A percentile compares a stretch with the other conserved stretches of the same genome.
These are phyloP conservation scores for Sordariomycetes sp. DNA, from an alignment of 2,329 filamentous ascomycete species.

Conservation along the genomic window DNA sequence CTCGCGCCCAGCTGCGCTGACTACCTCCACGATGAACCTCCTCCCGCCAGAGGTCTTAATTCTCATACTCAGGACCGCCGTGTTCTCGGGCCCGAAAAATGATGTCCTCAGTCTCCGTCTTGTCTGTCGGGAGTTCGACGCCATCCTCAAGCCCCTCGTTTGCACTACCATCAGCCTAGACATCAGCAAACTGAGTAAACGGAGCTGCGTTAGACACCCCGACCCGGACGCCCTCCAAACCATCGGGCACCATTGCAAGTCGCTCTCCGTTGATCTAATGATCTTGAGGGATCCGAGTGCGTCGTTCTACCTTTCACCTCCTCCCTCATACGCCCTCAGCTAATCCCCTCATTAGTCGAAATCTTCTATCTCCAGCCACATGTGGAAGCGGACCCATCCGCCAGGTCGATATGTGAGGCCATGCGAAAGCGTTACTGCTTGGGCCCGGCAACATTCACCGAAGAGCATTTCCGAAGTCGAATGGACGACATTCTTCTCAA, in stretches of 20 bases:
- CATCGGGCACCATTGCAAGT: constrained; percentile 34
- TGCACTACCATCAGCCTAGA: constrained; percentile 38
- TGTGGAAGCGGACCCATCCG: not conserved
- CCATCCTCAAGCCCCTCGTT: constrained; percentile 30
- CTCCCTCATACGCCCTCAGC: not conserved
- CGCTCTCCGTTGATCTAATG: constrained; percentile 41
- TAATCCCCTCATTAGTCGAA: constrained; percentile 25
- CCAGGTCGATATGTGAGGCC: constrained; percentile 19
- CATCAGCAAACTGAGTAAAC: constrained; percentile 33
- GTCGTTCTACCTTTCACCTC: constrained; percentile 6
- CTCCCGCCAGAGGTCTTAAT: constrained; percentile 5
- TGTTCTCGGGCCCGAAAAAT: not conserved
- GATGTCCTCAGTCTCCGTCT: constrained; percentile 23
- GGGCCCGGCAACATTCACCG: constrained; percentile 36
- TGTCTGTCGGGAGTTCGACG: constrained; percentile 38
- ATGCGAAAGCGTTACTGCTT: constrained; percentile 36
- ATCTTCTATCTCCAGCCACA: constrained; percentile 23
- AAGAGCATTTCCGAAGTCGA: constrained; percentile 30
- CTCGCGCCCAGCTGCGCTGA: not conserved
- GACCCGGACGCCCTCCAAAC: constrained; percentile 29
- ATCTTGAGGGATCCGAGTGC: constrained; percentile 39
- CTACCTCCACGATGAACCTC: not conserved
- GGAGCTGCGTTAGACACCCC: constrained; percentile 19
- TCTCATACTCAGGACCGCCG: not conserved
- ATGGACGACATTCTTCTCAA: constrained; percentile 31